Base-by-base conservation (phyloP, 768 basidiomycete species). In the Cytidiella melzeri region DNA sequence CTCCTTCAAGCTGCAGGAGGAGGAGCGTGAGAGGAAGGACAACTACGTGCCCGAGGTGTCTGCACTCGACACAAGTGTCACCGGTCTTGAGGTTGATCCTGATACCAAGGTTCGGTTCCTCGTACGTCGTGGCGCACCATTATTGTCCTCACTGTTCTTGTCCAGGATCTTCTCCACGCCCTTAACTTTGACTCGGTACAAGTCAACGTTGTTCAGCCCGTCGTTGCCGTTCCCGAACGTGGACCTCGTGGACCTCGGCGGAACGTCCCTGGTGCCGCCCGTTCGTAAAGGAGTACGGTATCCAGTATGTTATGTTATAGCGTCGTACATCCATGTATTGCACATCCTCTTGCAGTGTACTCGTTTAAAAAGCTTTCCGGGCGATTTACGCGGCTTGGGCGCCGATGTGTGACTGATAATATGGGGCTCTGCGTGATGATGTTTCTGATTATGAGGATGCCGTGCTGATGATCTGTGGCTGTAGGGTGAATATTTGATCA, bases 1-100 rank as follows among this genome's bases (percentile, higher is more conserved):
- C 69, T 98, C 96, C 49, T 99, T 98, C 92, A 96, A 97, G 73
- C 87, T 99, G 61, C 96, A 99, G 70, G 96, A 98, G 67, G 96
- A 99, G 73, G 96, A 99, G 75, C 82, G 96, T 55, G 96, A 99
- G 73, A 76, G 95, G 63, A 98, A 98, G 81, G 96, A 99, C 69
- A 94, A 97, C 79, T 97, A 91, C 70, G 95, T 98, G 47, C 96
- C 96, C 56, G 96, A 98, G 65, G 84, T 96, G 34, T 99, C 96
- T 46, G 96, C 96, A 36, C 87, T 99, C 57, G 89, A 94, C 69
- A 83, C 80, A 51, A 73, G 77, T 50, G 72, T 72, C 4, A 77
- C 74, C 44, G 86, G 86, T 40, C 74, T 97, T 48, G 87, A 93
- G 67, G 76, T 99, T 62, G 96, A 99, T 66, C 75, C 74, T 45